Evolutionary conservation across 805 yeast genomes (phyloP), one percentile per base, ranked within the genome.

Genomic region (Priceomyces fermenticarens): DNA sequence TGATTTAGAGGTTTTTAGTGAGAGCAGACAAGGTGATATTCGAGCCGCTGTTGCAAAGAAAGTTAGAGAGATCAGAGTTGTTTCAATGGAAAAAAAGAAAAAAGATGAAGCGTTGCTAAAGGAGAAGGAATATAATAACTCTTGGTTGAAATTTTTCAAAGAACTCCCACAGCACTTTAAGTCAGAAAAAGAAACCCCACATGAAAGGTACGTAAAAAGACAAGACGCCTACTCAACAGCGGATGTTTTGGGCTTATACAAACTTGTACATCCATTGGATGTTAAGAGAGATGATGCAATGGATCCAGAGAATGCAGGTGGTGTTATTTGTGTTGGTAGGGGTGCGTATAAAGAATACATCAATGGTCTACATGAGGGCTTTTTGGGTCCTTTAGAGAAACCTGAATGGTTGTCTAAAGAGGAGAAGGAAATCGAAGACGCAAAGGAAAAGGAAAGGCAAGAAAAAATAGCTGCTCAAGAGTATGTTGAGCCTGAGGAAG

Each of bases 281-380:
- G 57, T 62, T 39, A 76, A 80, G 39, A 83, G 81, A 54, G 70
- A 80, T 2, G 60, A 70, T 26, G 70, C 64, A 3, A 37, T 48
- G 2, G 70, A 71, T 26, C 74, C 78, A 2, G 57, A 58, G 10
- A 53, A 71, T 23, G 77, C 82, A 7, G 97, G 97, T 17, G 99
- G 98, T 33, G 83, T 89, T 10, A 75, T 93, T 14, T 87, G 97
- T 58, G 67, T 93, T 17, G 99, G 99, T 3, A 76, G 99, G 59
- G 99, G 99, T 42, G 91, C 97, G 0, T 93, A 78, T 60, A 91
- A 91, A 60, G 99, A 93, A 70, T 93, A 88, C 58, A 59, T 93
- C 39, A 74, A 77, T 33, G 99, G 99, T 8, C 59, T 93, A 9
- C 97, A 93, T 52, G 99, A 93, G 67, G 99, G 99, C 4, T 73